Evolutionary conservation across 441 rosid genomes (phyloP), one percentile per base, ranked within the genome.

Genomic region (Rhodomyrtus psidioides): DNA sequence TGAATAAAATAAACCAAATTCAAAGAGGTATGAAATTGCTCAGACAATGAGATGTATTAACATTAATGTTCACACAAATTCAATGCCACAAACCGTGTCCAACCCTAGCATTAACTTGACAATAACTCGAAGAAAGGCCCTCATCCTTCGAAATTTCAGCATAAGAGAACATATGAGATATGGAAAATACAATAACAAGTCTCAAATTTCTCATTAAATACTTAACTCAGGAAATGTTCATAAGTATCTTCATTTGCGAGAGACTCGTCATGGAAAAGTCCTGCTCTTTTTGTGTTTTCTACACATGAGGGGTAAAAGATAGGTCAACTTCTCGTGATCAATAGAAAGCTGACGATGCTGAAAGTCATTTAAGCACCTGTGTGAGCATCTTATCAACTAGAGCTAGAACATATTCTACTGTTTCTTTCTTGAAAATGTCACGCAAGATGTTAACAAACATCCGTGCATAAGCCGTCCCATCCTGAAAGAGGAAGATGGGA

Each of bases 191-290:
- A 4, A 7, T 59, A 19, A 24, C 15, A 27, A 82, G 55, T 53
- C 54, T 8, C 14, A 24, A 53, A 54, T 15, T 27, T 49, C 84
- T 46, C 13, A 5, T 57, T 53, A 89, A 30, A 86, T 90, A 89
- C 93, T 93, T 88, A 95, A 93, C 99, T 98, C 94, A 95, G 89
- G 98, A 98, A 96, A 87, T 99, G 98, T 88, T 96, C 99, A 86
- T 96, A 96, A 89, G 94, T 89, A 90, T 94, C 99, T 90, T 94
- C 99, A 86, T 90, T 82, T 82, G 92, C 92, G 89, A 96, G 91
- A 90, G 99, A 95, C 83, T 90, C 83, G 76, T 95, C 98, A 91
- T 98, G 99, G 91, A 98, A 98, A 82, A 96, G 91, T 89, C 94
- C 93, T 86, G 96, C 99, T 92, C 98, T 94, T 88, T 94, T 92